phyloP scores from a whole-genome alignment of 2,329 filamentous ascomycete genomes.

The Fusarium sp. region DNA sequence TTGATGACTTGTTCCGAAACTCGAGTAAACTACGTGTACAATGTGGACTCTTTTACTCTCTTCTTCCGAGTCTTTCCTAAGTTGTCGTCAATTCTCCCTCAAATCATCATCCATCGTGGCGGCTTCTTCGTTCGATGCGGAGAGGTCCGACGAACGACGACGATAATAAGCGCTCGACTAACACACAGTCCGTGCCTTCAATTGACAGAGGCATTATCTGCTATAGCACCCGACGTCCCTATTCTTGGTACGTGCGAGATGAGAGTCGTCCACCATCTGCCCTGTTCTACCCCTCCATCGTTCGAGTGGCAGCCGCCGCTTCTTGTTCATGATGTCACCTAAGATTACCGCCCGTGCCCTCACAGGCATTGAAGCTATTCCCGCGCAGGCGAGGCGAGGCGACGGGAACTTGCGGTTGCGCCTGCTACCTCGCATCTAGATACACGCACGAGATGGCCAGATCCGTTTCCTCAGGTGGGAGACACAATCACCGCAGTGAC shows the following conservation, averaged over 20 bases:
- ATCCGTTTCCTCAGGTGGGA: not conserved
- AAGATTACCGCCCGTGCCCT: conserved; percentile 30
- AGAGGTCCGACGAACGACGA: not conserved
- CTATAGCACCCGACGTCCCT: not conserved
- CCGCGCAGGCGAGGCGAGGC: not conserved
- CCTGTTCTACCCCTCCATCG: conserved; percentile 16
- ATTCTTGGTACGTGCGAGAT: conserved; percentile 17
- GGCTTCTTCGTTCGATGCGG: conserved; percentile 9
- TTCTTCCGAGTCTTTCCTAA: not conserved
- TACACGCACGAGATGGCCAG: conserved; percentile 5
- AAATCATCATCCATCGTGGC: not conserved
- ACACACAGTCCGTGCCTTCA: conserved; percentile 6
- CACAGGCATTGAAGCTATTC: conserved; percentile 22
- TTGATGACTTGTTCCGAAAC: not conserved
- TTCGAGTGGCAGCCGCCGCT: conserved; percentile 18
- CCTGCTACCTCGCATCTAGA: conserved; percentile 1
- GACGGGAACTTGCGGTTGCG: conserved; percentile 1
- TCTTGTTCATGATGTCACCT: conserved; percentile 32
- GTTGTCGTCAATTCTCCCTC: not conserved
- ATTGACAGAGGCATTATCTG: conserved; percentile 18
- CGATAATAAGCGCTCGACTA: conserved; percentile 1
- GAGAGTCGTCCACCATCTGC: not conserved
- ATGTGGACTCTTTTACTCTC: not conserved
- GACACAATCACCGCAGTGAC: conserved; percentile 10
- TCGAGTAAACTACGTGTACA: not conserved